Percentiles rank a stretch among this genome's conserved stretches.
Evolutionary conservation across 208 protist species (phyloP).

Genomic region (Leishmania lainsoni): DNA sequence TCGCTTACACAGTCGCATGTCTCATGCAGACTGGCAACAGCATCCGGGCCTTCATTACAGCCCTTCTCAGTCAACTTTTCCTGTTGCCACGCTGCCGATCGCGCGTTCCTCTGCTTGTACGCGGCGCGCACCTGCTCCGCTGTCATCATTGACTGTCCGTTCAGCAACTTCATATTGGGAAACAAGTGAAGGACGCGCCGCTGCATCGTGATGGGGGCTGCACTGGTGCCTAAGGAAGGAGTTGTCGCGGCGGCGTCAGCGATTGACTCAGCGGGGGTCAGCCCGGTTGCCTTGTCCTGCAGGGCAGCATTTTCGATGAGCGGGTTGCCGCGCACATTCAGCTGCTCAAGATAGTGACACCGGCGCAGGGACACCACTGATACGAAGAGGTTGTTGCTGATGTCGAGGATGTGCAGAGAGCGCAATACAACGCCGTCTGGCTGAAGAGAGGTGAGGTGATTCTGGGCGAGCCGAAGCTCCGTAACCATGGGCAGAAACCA

Average conservation of each 20-base stretch:
- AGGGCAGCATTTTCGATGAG: conserved; percentile 33
- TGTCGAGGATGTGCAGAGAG: conserved; percentile 84
- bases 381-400: conserved; percentile 69
- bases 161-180: conserved; percentile 42
- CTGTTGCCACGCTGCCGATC: not conserved
- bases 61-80: not conserved
- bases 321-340: conserved; percentile 76
- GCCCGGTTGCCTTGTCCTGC: conserved; percentile 12
- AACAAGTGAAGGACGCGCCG: conserved; percentile 42
- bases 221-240: not conserved
- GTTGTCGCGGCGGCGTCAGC: not conserved
- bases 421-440: conserved; percentile 83
- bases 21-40: not conserved
- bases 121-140: conserved; percentile 23
- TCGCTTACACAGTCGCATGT: not conserved
- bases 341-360: conserved; percentile 69
- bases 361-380: conserved; percentile 68
- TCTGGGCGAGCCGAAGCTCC: conserved; percentile 81
- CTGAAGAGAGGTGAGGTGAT: conserved; percentile 61
- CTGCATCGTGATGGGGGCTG: conserved; percentile 18
- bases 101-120: conserved; percentile 9
- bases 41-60: not conserved
- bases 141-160: conserved; percentile 42
- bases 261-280: not conserved
- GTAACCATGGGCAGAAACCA: conserved; percentile 82